Evolutionary conservation across 495 filamentous ascomycete species (phyloP).

Genomic region (Trichoderma erinaceum): DNA sequence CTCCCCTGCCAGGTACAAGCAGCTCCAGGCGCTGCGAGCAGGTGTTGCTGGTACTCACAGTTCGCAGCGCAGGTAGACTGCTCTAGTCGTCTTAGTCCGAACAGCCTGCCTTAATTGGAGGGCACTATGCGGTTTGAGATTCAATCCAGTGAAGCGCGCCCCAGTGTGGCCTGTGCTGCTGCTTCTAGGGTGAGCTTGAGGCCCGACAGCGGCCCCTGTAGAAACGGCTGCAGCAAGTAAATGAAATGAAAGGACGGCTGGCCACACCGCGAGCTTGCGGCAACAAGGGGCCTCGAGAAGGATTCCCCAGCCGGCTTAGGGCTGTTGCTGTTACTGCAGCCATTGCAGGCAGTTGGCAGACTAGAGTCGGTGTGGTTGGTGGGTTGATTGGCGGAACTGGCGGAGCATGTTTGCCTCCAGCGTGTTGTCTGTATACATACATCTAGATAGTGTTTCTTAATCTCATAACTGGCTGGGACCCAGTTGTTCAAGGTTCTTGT

Average conservation of each 20-base stretch:
- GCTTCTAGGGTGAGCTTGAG: not conserved
- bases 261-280: not conserved
- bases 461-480: too few relatives aligned
- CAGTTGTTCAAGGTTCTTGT: too few relatives aligned
- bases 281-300: not conserved
- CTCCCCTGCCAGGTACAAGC: too few relatives aligned
- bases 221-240: conserved; percentile 4
- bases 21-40: too few relatives aligned
- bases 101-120: not conserved
- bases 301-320: not conserved
- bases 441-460: too few relatives aligned
- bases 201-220: not conserved
- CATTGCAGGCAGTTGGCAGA: not conserved
- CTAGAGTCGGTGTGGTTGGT: too few relatives aligned
- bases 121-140: not conserved
- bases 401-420: too few relatives aligned
- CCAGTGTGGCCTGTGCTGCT: conserved; percentile 3
- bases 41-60: too few relatives aligned
- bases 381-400: too few relatives aligned
- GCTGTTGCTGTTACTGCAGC: not conserved
- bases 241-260: conserved; percentile 8
- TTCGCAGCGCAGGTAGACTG: too few relatives aligned
- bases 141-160: conserved; percentile 2
- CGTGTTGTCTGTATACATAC: too few relatives aligned
- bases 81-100: too few relatives aligned